A percentile compares a stretch with the other conserved stretches of the same genome.
Evolutionary conservation across 2,329 filamentous ascomycete species (phyloP).

Genomic region (Thielaviopsis musarum): DNA sequence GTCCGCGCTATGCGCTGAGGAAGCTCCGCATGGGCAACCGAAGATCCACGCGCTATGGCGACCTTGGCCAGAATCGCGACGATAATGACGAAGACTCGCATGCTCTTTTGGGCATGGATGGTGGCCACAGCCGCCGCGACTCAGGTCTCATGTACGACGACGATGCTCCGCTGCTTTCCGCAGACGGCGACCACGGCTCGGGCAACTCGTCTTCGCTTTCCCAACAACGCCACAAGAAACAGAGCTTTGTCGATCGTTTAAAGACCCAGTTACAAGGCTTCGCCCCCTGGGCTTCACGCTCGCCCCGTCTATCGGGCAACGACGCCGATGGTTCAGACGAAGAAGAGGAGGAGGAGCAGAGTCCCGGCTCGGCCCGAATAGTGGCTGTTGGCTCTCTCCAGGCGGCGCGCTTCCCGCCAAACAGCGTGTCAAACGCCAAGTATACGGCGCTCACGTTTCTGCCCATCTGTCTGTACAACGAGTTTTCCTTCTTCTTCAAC

Average conservation of each 20-base stretch:
- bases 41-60: slow-evolving; percentile 39
- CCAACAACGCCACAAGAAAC: slow-evolving; percentile 1
- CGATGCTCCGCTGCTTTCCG: slow-evolving; percentile 55
- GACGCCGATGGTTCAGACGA: slow-evolving; percentile 28
- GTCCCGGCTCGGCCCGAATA: slow-evolving; percentile 54
- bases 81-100: slow-evolving; percentile 48
- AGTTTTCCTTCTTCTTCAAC: slow-evolving; percentile 99
- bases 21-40: slow-evolving; percentile 50
- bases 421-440: slow-evolving; percentile 91
- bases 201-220: not conserved
- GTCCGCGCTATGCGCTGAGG: slow-evolving; percentile 50
- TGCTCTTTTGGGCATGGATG: slow-evolving; percentile 47
- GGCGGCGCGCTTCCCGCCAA: slow-evolving; percentile 63
- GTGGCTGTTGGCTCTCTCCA: slow-evolving; percentile 63
- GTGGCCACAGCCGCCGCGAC: slow-evolving; percentile 35
- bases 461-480: slow-evolving; percentile 88
- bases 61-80: slow-evolving; percentile 38
- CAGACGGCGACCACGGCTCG: slow-evolving; percentile 16
- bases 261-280: slow-evolving; percentile 46
- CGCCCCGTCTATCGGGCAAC: slow-evolving; percentile 14
- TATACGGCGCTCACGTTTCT: slow-evolving; percentile 92
- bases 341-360: slow-evolving; percentile 35
- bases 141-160: slow-evolving; percentile 48
- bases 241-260: slow-evolving; percentile 2
- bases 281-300: slow-evolving; percentile 28